Evolutionary conservation across 2,329 filamentous ascomycete species (phyloP), one percentile per base, ranked within the genome.

Genomic region (Penicillium fuscoglaucum): DNA sequence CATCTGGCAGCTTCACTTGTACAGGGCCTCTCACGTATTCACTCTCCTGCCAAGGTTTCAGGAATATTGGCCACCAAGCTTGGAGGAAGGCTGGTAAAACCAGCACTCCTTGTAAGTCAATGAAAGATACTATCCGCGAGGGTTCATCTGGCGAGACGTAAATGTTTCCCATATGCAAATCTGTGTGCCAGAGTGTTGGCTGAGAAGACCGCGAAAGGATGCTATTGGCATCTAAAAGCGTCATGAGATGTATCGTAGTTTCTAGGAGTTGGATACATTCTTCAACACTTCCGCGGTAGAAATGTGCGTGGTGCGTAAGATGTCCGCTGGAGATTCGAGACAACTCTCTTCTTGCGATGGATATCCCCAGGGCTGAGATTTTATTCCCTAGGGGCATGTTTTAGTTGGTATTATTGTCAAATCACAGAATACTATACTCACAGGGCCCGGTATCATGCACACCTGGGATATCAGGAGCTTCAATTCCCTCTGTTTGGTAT

Each of bases 1-100:
- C 6, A 5, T 31, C 28, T 1, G 26, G 26, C 6, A 47, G 28
- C 28, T 97, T 43, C 21, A 15, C 6, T 9, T 43, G 21, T 43
- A 43, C 9, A 26, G 7, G 21, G 3, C 21, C 40, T 43, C 7
- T 26, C 40, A 26, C 40, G 12, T 43, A 43, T 43, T 43, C 13
- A 26, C 12, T 26, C 40, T 43, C 40, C 40, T 43, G 6, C 2
- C 12, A 15, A 26, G 40, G 40, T 1, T 26, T 43, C 3, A 43
- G 7, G 40, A 43, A 43, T 8, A 43, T 4, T 43, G 40, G 40
- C 40, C 40, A 43, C 21, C 40, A 21, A 15, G 21, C 40, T 15
- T 43, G 40, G 40, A 43, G 40, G 7, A 43, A 43, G 3, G 40
- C 13, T 10, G 21, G 40, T 9, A 43, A 26, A 21, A 43, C 13